Conservation (phyloP, 805 yeast genomes). For the Candida verbasci region DNA sequence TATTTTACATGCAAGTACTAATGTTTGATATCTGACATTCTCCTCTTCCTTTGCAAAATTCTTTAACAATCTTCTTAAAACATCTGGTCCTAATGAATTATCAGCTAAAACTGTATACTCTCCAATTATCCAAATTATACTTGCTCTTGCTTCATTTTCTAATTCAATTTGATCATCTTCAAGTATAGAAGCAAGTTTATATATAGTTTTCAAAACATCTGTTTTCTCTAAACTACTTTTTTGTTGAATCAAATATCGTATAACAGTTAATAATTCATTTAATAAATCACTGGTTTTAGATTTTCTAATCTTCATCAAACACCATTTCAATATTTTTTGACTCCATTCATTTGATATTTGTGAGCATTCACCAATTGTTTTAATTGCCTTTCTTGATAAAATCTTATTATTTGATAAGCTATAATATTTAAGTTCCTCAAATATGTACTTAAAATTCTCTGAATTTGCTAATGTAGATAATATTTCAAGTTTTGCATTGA, state of each 20-base stretch:
- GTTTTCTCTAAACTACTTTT: conserved; percentile 21
- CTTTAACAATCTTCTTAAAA: conserved; percentile 55
- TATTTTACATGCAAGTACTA: conserved; percentile 71
- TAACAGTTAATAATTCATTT: conserved; percentile 66
- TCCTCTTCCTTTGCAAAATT: conserved; percentile 52
- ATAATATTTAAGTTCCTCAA: conserved; percentile 62
- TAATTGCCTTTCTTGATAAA: conserved; percentile 46
- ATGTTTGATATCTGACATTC: conserved; percentile 62
- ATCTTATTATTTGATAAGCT: conserved; percentile 13
- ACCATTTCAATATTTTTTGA: conserved; percentile 57
- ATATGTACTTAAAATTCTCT: conserved; percentile 45
- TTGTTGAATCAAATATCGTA: conserved; percentile 67
- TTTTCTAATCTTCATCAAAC: conserved; percentile 44
- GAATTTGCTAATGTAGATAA: conserved; percentile 56
- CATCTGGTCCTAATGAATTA: conserved; percentile 63
- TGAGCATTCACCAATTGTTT: conserved; percentile 60
- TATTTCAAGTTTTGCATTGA: conserved; percentile 56
- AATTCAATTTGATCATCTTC: conserved; percentile 16
- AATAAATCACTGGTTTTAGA: conserved; percentile 32
- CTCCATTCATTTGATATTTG: conserved; percentile 46
- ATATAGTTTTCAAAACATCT: conserved; percentile 50
- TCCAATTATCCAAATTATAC: conserved; percentile 88
- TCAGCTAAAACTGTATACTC: conserved; percentile 51
- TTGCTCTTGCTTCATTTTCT: conserved; percentile 61
- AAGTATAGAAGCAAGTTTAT: conserved; percentile 39